phyloP scores from a whole-genome alignment of 768 basidiomycete species.

The Terana coerulea region DNA sequence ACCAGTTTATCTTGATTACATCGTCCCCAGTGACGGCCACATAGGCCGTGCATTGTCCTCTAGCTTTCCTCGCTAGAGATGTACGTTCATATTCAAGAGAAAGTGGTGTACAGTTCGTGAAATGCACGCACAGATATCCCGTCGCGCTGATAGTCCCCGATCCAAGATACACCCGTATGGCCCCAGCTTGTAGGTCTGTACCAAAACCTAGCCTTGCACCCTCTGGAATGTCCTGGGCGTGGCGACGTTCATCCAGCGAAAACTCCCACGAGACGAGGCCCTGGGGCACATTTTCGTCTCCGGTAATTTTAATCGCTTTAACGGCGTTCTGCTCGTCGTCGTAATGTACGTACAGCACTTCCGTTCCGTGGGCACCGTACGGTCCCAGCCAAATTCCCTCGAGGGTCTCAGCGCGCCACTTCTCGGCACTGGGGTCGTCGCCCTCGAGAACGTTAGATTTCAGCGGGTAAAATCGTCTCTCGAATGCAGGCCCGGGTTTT shows the following conservation, averaged over 20 bases:
- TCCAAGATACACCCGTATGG: background rate
- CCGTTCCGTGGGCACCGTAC: constrained; percentile 20
- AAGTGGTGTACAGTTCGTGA: background rate
- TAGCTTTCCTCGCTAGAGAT: background rate
- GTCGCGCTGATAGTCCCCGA: background rate
- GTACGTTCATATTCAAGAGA: background rate
- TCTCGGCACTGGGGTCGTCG: constrained; percentile 4
- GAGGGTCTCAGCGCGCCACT: constrained; percentile 14
- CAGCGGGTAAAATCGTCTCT: constrained; percentile 18
- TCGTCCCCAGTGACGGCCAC: background rate
- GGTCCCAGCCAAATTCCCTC: constrained; percentile 24
- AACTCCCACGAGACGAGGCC: constrained; percentile 17
- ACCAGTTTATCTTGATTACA: background rate
- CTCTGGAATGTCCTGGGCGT: background rate
- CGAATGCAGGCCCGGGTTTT: constrained; percentile 1
- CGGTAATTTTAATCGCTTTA: constrained; percentile 21
- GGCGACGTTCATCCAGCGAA: background rate
- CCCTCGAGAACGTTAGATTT: constrained; percentile 1
- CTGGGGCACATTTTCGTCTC: constrained; percentile 18
- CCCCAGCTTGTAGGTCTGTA: background rate
- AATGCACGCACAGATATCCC: background rate
- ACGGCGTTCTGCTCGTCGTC: constrained; percentile 5
- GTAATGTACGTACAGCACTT: constrained; percentile 18
- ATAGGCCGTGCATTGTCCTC: background rate
- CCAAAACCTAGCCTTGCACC: background rate